Evolutionary conservation across 2,329 filamentous ascomycete species (phyloP), one percentile per base, ranked within the genome.

Genomic region (Metarhizium brunneum): DNA sequence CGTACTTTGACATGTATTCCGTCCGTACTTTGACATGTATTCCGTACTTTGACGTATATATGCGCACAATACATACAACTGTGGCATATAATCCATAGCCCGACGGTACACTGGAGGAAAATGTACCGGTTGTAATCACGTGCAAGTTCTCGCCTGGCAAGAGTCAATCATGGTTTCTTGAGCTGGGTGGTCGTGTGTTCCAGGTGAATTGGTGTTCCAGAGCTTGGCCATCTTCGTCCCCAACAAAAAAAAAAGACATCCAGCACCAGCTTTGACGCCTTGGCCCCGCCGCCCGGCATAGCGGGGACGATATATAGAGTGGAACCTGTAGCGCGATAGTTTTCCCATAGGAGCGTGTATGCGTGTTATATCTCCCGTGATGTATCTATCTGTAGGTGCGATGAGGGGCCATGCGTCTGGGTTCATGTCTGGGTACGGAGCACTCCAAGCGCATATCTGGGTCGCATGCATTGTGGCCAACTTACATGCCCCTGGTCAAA

Each of bases 211-310:
- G 47, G 47, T 10, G 6, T 11, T 18, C 38, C 38, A 40, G 32
- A 11, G 7, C 10, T 35, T 40, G 38, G 38, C 8, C 38, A 6
- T 20, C 16, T 32, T 36, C 16, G 47, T 43, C 54, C 52, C 54
- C 54, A 53, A 56, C 45, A 56, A 56, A 56, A 56, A 32, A n/a
- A 20, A 40, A 11, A 42, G 6, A 42, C 25, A 4, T 25, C 25
- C 25, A 25, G 25, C 25, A 25, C 25, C 25, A 25, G 25, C 25
- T 25, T 25, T 43, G 10, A 14, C 40, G 14, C 6, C 40, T 18
- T 20, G 42, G 42, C n/a, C 42, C 42, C n/a, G 38, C 38, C 42
- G 7, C 7, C 18, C 6, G 42, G 40, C 16, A 43, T 43, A n/a
- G 40, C 16, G 40, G 40, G 40, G 40, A 6, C 6, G 2, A 16